phyloP scores from a whole-genome alignment of 1,284 basidiomycete genomes.

The Heterobasidion occidentale region DNA sequence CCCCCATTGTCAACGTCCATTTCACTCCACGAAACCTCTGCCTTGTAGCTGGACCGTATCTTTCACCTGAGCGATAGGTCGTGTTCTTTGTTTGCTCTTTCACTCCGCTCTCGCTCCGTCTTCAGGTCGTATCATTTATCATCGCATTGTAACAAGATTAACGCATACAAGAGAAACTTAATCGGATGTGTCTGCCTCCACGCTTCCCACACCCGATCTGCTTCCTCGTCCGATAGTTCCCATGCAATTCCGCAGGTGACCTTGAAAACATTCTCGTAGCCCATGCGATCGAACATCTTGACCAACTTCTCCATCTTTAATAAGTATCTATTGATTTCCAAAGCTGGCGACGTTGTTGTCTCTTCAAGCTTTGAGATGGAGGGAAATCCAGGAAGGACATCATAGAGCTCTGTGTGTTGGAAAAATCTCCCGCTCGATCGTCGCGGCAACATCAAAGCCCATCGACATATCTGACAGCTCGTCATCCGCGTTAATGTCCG shows the following conservation, averaged over 20 bases:
- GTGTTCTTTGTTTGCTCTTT: neutral
- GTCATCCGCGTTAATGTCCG: too few species aligned
- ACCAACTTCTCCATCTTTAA: neutral
- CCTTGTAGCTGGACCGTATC: slow-evolving; percentile 74
- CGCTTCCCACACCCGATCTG: neutral
- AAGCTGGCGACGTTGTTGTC: too few species aligned
- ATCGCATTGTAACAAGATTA: neutral
- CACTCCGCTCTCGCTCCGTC: neutral
- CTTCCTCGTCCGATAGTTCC: neutral
- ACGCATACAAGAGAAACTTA: neutral
- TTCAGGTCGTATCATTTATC: neutral
- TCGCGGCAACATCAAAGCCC: too few species aligned
- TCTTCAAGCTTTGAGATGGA: too few species aligned
- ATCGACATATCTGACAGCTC: too few species aligned
- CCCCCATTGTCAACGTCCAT: slow-evolving; percentile 86
- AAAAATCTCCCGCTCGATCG: too few species aligned
- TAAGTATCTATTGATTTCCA: neutral
- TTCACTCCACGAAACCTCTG: slow-evolving; percentile 95
- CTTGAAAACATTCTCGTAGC: neutral
- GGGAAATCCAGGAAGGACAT: too few species aligned
- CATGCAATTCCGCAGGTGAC: neutral
- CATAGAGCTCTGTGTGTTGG: too few species aligned
- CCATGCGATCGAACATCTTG: neutral
- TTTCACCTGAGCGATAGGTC: slow-evolving; percentile 47
- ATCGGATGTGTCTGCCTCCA: too few species aligned